Evolutionary conservation across 1,284 basidiomycete species (phyloP).

Genomic region (Nidula niveotomentosa): DNA sequence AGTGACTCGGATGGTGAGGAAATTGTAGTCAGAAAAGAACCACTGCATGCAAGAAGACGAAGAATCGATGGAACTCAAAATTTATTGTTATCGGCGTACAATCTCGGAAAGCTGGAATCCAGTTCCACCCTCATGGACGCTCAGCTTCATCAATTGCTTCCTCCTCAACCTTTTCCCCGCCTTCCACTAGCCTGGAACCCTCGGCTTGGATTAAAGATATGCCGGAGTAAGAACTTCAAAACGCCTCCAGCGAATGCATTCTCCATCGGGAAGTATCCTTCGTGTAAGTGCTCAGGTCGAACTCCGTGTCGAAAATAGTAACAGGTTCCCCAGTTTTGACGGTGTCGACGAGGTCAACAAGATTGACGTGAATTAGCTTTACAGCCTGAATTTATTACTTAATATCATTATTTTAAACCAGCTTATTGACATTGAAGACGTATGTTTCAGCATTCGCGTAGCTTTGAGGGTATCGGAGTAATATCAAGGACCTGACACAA

Average conservation of each 20-base stretch:
- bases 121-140: too few relatives aligned
- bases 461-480: constrained; percentile 13
- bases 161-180: too few relatives aligned
- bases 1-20: too few relatives aligned
- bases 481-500: constrained; percentile 21
- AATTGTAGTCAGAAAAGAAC: too few relatives aligned
- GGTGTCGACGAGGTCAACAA: constrained; percentile 24
- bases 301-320: constrained; percentile 6
- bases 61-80: too few relatives aligned
- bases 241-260: constrained; percentile 1
- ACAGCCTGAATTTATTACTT: constrained; percentile 16
- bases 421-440: neutral
- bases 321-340: constrained; percentile 2
- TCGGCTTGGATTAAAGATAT: neutral
- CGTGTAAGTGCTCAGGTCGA: constrained; percentile 10
- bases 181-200: too few relatives aligned
- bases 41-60: too few relatives aligned
- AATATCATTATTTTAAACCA: neutral
- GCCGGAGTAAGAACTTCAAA: neutral
- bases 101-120: too few relatives aligned
- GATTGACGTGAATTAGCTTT: constrained; percentile 20
- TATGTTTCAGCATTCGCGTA: constrained; percentile 14
- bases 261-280: constrained; percentile 3
- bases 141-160: too few relatives aligned
- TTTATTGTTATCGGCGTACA: too few relatives aligned